Percentiles rank a stretch among this genome's conserved stretches.
Conservation (phyloP, 1,139 yeast species). For the Eremothecium coryli region DNA sequence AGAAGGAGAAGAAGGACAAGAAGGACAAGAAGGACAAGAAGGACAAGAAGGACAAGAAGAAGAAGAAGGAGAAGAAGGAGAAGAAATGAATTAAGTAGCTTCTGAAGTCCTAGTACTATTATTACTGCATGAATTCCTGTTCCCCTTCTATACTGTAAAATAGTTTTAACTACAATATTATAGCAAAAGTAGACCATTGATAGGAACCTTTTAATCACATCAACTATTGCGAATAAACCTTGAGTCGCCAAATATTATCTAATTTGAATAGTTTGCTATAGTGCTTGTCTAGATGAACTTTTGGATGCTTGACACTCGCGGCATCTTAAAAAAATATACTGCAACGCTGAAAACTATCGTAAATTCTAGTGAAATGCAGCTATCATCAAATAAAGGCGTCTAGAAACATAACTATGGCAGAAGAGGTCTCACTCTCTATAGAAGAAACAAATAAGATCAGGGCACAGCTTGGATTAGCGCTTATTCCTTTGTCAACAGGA, state of each 20-base stretch:
- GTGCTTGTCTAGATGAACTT: not conserved
- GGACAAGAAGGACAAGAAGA: slow-evolving; percentile 39
- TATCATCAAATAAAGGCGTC: no score
- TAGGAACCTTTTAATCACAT: not conserved
- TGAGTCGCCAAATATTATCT: no score
- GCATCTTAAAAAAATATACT: no score
- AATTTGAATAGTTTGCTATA: no score
- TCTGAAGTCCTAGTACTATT: not conserved
- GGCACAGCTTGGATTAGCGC: slow-evolving; percentile 40
- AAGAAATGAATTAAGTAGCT: slow-evolving; percentile 18
- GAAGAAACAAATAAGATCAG: slow-evolving; percentile 49
- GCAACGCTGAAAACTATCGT: no score
- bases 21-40: slow-evolving; percentile 41
- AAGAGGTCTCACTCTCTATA: slow-evolving; percentile 33
- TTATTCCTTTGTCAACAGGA: slow-evolving; percentile 29
- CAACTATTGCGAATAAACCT: no score
- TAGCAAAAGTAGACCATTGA: not conserved
- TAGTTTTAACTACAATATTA: slow-evolving; percentile 3
- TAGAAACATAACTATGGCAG: slow-evolving; percentile 23
- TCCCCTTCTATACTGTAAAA: slow-evolving; percentile 3
- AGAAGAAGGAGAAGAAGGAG: slow-evolving; percentile 33
- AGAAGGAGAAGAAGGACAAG: slow-evolving; percentile 42
- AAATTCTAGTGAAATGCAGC: no score
- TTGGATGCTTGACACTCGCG: not conserved
- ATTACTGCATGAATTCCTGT: slow-evolving; percentile 5